These are phyloP conservation scores for Cnidoscolus chayamansa DNA, from an alignment of 441 rosid species.

Conservation along the genomic window DNA sequence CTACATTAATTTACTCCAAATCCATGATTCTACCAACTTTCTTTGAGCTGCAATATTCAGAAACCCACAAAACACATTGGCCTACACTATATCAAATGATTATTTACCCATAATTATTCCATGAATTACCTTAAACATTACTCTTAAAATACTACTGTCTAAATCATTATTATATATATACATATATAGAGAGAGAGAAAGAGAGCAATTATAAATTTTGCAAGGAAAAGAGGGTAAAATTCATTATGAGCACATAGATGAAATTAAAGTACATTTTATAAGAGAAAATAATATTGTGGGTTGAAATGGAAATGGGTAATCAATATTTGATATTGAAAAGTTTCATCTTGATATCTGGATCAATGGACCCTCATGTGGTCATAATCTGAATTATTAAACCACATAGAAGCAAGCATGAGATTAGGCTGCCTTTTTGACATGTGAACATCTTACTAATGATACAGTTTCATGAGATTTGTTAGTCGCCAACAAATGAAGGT, in stretches of 20 bases:
- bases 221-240: too few relatives aligned
- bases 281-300: conserved; percentile 3
- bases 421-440: conserved; percentile 27
- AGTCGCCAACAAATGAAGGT: background rate
- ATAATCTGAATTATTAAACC: conserved; percentile 26
- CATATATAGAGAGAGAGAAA: too few relatives aligned
- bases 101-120: too few relatives aligned
- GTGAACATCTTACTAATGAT: conserved; percentile 13
- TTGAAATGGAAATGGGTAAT: conserved; percentile 3
- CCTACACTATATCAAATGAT: conserved; percentile 18
- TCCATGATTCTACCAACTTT: conserved; percentile 23
- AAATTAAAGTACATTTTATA: background rate
- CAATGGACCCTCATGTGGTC: conserved; percentile 22
- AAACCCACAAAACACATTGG: background rate
- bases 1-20: conserved; percentile 20
- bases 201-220: conserved; percentile 6
- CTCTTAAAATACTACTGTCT: too few relatives aligned
- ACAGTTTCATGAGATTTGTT: conserved; percentile 18
- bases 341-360: conserved; percentile 9
- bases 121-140: too few relatives aligned
- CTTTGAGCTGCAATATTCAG: background rate
- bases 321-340: conserved; percentile 14
- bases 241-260: background rate
- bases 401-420: conserved; percentile 24
- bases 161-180: too few relatives aligned